Base-by-base conservation (phyloP, 2,329 filamentous ascomycete genomes). In the Nigrospora sphaerica region DNA sequence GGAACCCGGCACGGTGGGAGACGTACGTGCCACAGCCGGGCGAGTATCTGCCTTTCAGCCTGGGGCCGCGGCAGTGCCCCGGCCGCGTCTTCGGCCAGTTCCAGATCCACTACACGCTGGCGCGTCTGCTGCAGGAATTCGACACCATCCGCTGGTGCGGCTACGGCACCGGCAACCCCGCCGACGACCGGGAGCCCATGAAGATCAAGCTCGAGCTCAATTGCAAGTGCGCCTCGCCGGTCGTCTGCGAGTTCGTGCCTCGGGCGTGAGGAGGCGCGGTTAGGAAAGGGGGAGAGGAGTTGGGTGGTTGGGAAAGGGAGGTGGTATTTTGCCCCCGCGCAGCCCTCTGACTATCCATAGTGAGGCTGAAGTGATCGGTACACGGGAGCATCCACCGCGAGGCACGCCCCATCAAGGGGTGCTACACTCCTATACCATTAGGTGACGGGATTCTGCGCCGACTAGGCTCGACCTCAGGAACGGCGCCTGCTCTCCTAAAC, bases 121-220 rank as follows among this genome's bases (percentile, higher is more conserved):
- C 34, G 41, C 41, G 41, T 12, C 18, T 43, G 9, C 41, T 43
- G 16, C 41, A 43, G 32, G 41, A 43, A 18, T 43, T 43, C 32
- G 41, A 43, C 12, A 28, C 12, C 32, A 43, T 43, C 41, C 18
- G 35, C 17, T 43, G 41, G 41, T 43, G 41, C 23, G 41, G 41
- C 14, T 32, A 34, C n/a, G 41, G 41, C n/a, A 28, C 23, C 5
- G 40, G 16, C 3, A 32, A 34, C 17, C 32, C 16, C 16, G 41
- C 18, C 17, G 23, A 43, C 9, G 41, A 32, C 17, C 3, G 14
- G 9, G 40, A 34, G 41, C 31, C 33, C 31, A 43, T 43, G 41
- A 43, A 35, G 41, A 43, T 43, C 41, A 43, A 43, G 32, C 31
- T 43, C 5, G 41, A 43, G 32, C 41, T 43, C 32, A 43, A 43